Evolutionary conservation across 1,284 basidiomycete species (phyloP).

Genomic region (Rugosomyces carneus): DNA sequence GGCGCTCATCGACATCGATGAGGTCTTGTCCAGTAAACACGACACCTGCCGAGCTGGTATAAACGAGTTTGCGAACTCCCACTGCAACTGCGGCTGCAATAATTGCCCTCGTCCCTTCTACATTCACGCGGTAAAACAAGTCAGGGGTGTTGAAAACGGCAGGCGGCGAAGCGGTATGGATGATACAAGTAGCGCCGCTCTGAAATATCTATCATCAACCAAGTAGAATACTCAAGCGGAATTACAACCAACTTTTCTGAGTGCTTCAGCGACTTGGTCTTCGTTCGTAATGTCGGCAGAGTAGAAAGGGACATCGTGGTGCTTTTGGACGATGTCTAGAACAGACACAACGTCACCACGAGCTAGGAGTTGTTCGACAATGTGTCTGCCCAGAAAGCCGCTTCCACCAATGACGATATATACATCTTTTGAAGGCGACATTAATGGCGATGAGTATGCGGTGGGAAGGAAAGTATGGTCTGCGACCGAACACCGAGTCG

Average conservation of each 20-base stretch:
- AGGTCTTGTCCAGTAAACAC: constrained; percentile 84
- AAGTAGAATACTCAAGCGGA: constrained; percentile 4
- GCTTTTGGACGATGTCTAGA: constrained; percentile 87
- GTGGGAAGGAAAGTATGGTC: not conserved
- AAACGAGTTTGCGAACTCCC: constrained; percentile 84
- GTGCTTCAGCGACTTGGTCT: constrained; percentile 62
- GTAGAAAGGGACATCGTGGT: constrained; percentile 82
- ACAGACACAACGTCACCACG: constrained; percentile 79
- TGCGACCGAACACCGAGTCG: constrained; percentile 4
- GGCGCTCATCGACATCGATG: constrained; percentile 86
- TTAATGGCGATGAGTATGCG: constrained; percentile 8
- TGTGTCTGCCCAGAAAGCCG: constrained; percentile 88
- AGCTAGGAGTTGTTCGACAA: constrained; percentile 76
- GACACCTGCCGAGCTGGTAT: constrained; percentile 92
- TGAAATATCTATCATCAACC: constrained; percentile 25
- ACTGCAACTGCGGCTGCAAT: constrained; percentile 74
- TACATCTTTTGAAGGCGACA: constrained; percentile 36
- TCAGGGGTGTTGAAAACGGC: constrained; percentile 66
- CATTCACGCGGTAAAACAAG: constrained; percentile 91
- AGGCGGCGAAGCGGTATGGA: constrained; percentile 93
- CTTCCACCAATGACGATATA: constrained; percentile 88
- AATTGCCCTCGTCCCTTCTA: constrained; percentile 84
- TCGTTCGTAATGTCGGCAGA: constrained; percentile 82
- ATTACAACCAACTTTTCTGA: constrained; percentile 57
- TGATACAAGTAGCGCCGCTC: constrained; percentile 82